Conservation (phyloP, 2,329 filamentous ascomycete genomes). For the Sphaerulina vaccinii region DNA sequence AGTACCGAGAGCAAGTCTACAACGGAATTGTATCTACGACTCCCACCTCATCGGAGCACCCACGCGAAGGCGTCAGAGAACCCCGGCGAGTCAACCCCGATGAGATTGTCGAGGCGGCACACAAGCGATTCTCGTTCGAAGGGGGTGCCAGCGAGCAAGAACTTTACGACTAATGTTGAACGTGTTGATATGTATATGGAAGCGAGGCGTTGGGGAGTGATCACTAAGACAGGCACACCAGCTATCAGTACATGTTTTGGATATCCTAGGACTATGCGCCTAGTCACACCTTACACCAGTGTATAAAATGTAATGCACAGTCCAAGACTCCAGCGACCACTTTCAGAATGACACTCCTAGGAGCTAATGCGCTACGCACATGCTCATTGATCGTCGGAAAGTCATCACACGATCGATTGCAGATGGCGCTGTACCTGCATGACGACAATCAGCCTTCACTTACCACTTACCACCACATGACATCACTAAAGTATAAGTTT, state of each 20-base stretch:
- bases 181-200: neutral
- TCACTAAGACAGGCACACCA: neutral
- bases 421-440: constrained; percentile 8
- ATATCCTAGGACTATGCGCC: neutral
- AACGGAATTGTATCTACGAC: constrained; percentile 43
- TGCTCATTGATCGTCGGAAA: neutral
- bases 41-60: constrained; percentile 14
- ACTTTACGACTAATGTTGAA: constrained; percentile 8
- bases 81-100: constrained; percentile 28
- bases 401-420: constrained; percentile 2
- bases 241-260: neutral
- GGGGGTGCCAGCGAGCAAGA: constrained; percentile 16
- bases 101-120: constrained; percentile 25
- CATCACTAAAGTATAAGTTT: constrained; percentile 1
- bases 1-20: constrained; percentile 45
- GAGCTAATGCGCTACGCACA: too few species aligned
- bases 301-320: neutral
- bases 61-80: constrained; percentile 17
- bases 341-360: too few species aligned
- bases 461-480: constrained; percentile 6
- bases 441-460: constrained; percentile 9
- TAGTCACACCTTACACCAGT: neutral
- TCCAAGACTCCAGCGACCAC: too few species aligned
- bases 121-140: constrained; percentile 30
- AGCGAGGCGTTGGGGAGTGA: constrained; percentile 5